Evolutionary conservation across 2,329 filamentous ascomycete species (phyloP), one percentile per base, ranked within the genome.

Genomic region (Colletotrichum lentis): DNA sequence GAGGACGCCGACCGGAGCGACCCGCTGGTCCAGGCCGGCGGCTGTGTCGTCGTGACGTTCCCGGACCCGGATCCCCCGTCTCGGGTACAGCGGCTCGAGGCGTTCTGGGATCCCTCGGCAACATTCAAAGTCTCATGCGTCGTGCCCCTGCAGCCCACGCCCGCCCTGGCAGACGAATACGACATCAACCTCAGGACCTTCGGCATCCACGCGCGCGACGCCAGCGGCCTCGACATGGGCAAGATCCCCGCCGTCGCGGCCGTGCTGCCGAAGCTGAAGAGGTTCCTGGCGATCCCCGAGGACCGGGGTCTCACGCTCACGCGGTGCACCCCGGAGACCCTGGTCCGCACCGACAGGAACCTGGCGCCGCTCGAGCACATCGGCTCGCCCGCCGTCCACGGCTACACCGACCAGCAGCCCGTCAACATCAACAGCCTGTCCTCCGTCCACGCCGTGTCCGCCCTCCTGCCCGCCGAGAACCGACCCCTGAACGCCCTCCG

Each of bases 341-440:
- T 71, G 2, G 56, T 62, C 11, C 68, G 64, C 4, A 70, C 68
- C 8, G 65, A 70, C 43, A 47, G 35, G 43, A 71, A 72, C 55
- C 47, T 72, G 5, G 71, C 71, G 12, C 71, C 71, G 11, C 63
- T 71, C 0, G n/a, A 55, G 2, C 27, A 64, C 43, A 72, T 72
- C n/a, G 71, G 71, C 39, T 64, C 71, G 10, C 70, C 70, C 18
- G 61, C 71, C 1, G 65, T 71, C 4, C 71, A 72, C 50, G 71
- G 71, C 20, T 72, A 72, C 52, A 72, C 71, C 1, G 70, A 72
- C 50, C 68, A 71, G 20, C 70, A 72, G 43, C 71, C 71, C 49
- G 52, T 72, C 44, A 69, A 72, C 47, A 49, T 72, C 57, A 72
- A 71, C 58, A 71, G 62, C 61, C 37, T 72, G 7, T 27, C 70